Conservation (phyloP, 306 rosid species). For the Rosa multiflora region DNA sequence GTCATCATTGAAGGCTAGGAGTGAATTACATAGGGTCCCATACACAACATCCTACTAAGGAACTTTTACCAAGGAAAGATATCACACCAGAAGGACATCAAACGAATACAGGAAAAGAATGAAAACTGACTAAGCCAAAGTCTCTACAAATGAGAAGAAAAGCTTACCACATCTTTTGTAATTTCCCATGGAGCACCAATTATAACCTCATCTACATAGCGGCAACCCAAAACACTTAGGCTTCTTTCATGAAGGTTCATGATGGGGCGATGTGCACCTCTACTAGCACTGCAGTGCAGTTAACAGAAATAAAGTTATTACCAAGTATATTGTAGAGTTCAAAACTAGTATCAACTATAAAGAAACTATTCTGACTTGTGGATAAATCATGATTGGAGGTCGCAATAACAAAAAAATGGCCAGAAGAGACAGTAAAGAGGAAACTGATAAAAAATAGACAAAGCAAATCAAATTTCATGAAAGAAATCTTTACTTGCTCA, state of each 20-base stretch:
- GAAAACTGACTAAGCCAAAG: slow-evolving; percentile 14
- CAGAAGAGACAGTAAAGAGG: not conserved
- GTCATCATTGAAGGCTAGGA: not conserved
- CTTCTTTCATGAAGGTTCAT: slow-evolving; percentile 99
- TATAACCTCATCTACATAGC: slow-evolving; percentile 96
- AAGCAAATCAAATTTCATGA: not conserved
- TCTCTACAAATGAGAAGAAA: slow-evolving; percentile 9
- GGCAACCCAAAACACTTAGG: slow-evolving; percentile 94
- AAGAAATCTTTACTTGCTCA: not conserved
- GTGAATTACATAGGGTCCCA: not conserved
- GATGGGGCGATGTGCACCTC: slow-evolving; percentile 96
- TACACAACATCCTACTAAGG: not conserved
- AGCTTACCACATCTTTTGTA: slow-evolving; percentile 81
- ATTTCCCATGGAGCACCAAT: slow-evolving; percentile 98
- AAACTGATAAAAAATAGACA: not conserved
- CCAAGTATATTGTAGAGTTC: not conserved
- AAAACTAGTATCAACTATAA: not conserved
- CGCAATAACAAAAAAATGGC: not conserved
- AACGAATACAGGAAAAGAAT: slow-evolving; percentile 20
- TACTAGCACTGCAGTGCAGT: slow-evolving; percentile 54
- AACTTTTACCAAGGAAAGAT: not conserved
- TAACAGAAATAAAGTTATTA: not conserved
- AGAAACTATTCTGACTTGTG: not conserved
- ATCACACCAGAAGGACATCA: not conserved
- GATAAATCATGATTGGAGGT: not conserved